These are phyloP conservation scores for Chytriomyces hyalinus DNA, from an alignment of 192 early-diverging fungal species.

Conservation along the genomic window DNA sequence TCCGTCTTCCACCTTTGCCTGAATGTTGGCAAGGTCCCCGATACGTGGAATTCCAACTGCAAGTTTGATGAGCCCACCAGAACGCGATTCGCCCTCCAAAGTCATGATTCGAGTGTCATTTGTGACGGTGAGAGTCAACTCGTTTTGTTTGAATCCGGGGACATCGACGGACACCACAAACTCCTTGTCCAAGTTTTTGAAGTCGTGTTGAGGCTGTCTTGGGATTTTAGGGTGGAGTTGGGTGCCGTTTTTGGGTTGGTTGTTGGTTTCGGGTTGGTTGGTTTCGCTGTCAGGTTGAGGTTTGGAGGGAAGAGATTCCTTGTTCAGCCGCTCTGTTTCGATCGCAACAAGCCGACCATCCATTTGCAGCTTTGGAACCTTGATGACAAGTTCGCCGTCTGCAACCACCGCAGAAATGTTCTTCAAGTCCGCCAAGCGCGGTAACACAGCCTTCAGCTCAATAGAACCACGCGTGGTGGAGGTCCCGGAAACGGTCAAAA, in stretches of 20 bases:
- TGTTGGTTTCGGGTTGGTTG: too few species aligned
- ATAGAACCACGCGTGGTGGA: neutral
- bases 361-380: slow-evolving; percentile 8
- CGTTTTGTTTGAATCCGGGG: slow-evolving; percentile 17
- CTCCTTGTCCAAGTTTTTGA: neutral
- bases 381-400: slow-evolving; percentile 20
- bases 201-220: neutral
- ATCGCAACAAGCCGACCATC: slow-evolving; percentile 24
- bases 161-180: slow-evolving; percentile 14
- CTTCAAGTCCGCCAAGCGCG: slow-evolving; percentile 18
- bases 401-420: neutral
- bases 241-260: too few species aligned
- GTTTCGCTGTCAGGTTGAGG: too few species aligned
- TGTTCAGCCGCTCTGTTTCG: too few species aligned
- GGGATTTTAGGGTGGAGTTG: too few species aligned
- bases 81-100: neutral
- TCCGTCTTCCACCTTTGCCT: slow-evolving; percentile 14
- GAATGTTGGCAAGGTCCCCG: slow-evolving; percentile 4
- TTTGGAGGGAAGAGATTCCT: too few species aligned
- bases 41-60: slow-evolving; percentile 8
- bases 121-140: slow-evolving; percentile 8
- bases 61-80: neutral
- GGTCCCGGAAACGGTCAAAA: neutral
- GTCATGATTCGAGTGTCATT: slow-evolving; percentile 9
- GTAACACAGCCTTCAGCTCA: neutral